A percentile compares a stretch with the other conserved stretches of the same genome.
Evolutionary conservation across 306 rosid species (phyloP).

Genomic region (Vigna hirtella): DNA sequence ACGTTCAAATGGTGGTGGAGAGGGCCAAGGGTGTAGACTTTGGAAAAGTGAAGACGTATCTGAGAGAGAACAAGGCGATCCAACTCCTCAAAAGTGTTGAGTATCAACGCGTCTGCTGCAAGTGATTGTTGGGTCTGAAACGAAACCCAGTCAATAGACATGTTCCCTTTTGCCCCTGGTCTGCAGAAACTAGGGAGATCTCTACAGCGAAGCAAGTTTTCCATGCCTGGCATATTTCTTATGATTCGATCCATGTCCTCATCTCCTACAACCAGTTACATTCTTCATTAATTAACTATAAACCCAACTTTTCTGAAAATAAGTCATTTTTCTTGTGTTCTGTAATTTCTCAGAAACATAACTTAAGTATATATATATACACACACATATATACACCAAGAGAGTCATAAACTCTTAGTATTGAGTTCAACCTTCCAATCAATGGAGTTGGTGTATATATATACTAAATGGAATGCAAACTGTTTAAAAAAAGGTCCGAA

Average conservation of each 20-base stretch:
- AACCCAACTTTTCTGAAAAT: too few species aligned
- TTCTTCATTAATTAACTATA: too few species aligned
- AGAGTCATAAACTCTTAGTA: too few species aligned
- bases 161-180: rapidly evolving
- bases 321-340: too few species aligned
- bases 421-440: too few species aligned
- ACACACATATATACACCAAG: too few species aligned
- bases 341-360: too few species aligned
- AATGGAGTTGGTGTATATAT: too few species aligned
- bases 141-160: not conserved
- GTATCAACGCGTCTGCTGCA: conserved; percentile 47
- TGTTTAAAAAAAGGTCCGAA: not conserved
- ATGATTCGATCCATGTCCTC: conserved; percentile 82
- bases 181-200: conserved; percentile 61
- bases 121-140: not conserved
- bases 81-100: conserved; percentile 70
- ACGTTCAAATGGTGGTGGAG: conserved; percentile 52
- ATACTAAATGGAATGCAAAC: too few species aligned
- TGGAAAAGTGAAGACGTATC: conserved; percentile 37
- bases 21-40: conserved; percentile 58
- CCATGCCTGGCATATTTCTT: conserved; percentile 59
- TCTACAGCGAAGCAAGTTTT: conserved; percentile 54
- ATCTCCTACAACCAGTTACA: conserved; percentile 18
- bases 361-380: too few species aligned
- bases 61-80: conserved; percentile 55